Evolutionary conservation across 805 yeast species (phyloP), one percentile per base, ranked within the genome.

Genomic region (Metschnikowia baotianmanensis): DNA sequence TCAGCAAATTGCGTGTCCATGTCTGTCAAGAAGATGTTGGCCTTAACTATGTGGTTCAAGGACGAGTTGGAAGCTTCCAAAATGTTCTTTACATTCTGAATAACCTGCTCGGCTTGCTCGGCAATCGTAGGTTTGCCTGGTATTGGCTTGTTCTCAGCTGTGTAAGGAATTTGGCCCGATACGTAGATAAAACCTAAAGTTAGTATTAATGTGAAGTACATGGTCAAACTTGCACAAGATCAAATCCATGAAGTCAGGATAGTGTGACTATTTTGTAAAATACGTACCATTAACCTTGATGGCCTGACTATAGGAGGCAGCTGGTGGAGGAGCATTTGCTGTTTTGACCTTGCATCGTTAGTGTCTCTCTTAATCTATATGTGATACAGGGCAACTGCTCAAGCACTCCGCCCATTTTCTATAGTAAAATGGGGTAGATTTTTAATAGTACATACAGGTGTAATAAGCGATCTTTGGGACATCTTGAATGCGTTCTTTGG

Each of bases 231-330:
- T n/a, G n/a, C n/a, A n/a, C n/a, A n/a, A n/a, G 12, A 6, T 29
- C 32, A 15, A 34, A 12, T 5, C 26, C 8, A n/a, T 24, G 13
- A 5, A 8, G 11, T 35, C 15, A 30, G 13, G 13, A 6, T 33
- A 43, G n/a, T n/a, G n/a, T n/a, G n/a, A 22, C 24, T 10, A 25
- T 10, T 25, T 25, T 11, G 13, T 10, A 7, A 7, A 7, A 11
- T 5, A 65, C 70, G 34, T 65, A 67, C 73, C 73, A 64, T 86
- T 87, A 55, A 82, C 95, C 70, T 86, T 89, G 64, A 90, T 78
- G 34, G 98, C 99, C 67, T 93, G 99, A 21, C 96, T 87, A 67
- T 91, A 91, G 11, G 96, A 80, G 27, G 96, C 98, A 29, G 96
- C 96, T 46, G 98, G 96, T 44, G 95, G 89, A 52, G 99, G 98